Evolutionary conservation across 257 asterid species (phyloP).

Genomic region (Rubia yunnanensis): DNA sequence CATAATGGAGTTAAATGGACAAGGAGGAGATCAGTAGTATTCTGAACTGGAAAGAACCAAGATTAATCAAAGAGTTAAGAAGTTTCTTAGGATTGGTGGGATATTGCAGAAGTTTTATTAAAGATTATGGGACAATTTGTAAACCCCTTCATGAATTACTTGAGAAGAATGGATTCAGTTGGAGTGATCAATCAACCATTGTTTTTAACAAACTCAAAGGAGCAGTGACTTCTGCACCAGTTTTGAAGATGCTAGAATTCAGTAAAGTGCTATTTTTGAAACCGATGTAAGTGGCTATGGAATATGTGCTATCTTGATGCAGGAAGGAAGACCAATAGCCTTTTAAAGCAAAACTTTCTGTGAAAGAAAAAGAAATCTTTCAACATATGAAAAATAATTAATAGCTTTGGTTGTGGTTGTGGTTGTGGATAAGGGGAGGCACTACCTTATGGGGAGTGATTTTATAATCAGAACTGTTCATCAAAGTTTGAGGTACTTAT

Average conservation of each 20-base stretch:
- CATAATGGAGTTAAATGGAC: neutral
- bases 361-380: neutral
- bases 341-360: neutral
- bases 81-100: neutral
- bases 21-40: neutral
- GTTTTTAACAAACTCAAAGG: neutral
- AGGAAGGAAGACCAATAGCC: neutral
- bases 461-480: neutral
- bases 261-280: neutral
- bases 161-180: neutral
- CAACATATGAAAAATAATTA: neutral
- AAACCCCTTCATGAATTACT: neutral
- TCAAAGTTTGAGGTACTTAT: neutral
- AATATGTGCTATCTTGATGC: neutral
- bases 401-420: neutral
- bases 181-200: neutral
- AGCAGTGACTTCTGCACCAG: neutral
- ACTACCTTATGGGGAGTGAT: neutral
- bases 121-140: neutral
- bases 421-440: neutral
- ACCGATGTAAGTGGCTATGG: neutral
- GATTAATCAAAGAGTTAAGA: neutral
- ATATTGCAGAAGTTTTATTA: neutral
- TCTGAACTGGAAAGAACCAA: neutral
- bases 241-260: neutral